These are phyloP conservation scores for Ramichloridium luteum DNA, from an alignment of 2,329 filamentous ascomycete genomes.

Conservation along the genomic window DNA sequence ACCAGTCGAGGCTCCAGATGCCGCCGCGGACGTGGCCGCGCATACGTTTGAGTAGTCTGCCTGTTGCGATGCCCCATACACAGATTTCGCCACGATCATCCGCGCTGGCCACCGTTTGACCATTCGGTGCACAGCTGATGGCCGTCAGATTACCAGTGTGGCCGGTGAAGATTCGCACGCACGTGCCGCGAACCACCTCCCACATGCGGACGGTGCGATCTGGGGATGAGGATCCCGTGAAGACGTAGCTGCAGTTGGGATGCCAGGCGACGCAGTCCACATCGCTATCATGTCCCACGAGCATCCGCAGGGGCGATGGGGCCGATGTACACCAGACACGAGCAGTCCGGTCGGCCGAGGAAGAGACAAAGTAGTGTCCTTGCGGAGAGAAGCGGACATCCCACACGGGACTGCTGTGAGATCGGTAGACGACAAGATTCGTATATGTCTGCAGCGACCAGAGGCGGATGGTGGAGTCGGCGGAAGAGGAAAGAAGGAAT, in stretches of 20 bases:
- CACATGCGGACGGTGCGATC: slow-evolving; percentile 97
- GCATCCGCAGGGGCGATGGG: slow-evolving; percentile 73
- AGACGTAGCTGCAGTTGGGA: slow-evolving; percentile 84
- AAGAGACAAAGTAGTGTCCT: slow-evolving; percentile 87
- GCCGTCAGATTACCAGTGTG: slow-evolving; percentile 80
- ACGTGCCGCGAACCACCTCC: slow-evolving; percentile 76
- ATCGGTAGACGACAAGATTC: slow-evolving; percentile 89
- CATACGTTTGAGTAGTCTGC: slow-evolving; percentile 78
- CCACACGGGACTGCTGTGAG: slow-evolving; percentile 81
- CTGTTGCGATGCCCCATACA: slow-evolving; percentile 86
- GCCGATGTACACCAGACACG: slow-evolving; percentile 89
- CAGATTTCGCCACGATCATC: slow-evolving; percentile 83
- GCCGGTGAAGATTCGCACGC: slow-evolving; percentile 82
- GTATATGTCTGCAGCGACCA: slow-evolving; percentile 90
- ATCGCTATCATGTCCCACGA: slow-evolving; percentile 84
- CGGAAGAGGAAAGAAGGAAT: slow-evolving; percentile 74
- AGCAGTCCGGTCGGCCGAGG: slow-evolving; percentile 78
- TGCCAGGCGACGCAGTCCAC: slow-evolving; percentile 92
- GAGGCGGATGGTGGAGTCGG: slow-evolving; percentile 75
- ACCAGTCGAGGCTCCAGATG: slow-evolving; percentile 88
- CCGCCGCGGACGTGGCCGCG: slow-evolving; percentile 87
- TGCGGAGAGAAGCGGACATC: slow-evolving; percentile 82
- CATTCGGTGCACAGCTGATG: slow-evolving; percentile 73
- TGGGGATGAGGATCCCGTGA: slow-evolving; percentile 63
- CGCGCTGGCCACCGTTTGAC: slow-evolving; percentile 80